Evolutionary conservation across 1,139 yeast genomes (phyloP), one percentile per base, ranked within the genome.

Genomic region (Hyphopichia pseudoburtonii): DNA sequence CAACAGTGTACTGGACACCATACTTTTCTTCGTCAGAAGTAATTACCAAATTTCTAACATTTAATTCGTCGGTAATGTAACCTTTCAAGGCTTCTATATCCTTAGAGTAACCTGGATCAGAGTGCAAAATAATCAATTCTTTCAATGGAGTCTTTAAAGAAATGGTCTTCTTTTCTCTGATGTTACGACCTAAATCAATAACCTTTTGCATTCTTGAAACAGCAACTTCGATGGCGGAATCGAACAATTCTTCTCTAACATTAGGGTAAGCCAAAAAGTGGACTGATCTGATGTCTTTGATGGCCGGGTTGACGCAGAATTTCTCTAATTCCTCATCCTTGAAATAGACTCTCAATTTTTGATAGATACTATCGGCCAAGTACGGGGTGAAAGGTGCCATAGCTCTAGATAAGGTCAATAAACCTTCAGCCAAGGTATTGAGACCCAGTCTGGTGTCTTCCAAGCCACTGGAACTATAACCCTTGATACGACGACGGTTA

Each of bases 361-460:
- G 84, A 69, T 89, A 94, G 51, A 94, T 86, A 54, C 81, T 80
- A 58, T 94, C 99, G 37, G 97, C 76, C 62, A 94, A 74, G 76
- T 84, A 94, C 45, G 99, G 99, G 37, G 97, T 89, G 70, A 94
- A 94, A 47, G 99, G 98, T 42, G 98, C 97, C 97, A 94, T 90
- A 33, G 96, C 94, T 62, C 97, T 81, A 32, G 82, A 86, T 56
- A 94, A 80, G 30, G 88, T 88, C 61, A 86, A 85, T 50, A 90
- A 73, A 24, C 95, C 96, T 62, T 88, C 96, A 41, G 88, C 81
- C 61, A 94, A 74, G 16, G 97, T 86, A 67, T 92, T 92, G 58
- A 94, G 78, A 35, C 96, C 96, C 57, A 77, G 77, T 50, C 80
- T 65, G 52, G 97, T 85, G 59, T 94, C 98, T 36, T 82, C 84